Evolutionary conservation across 371 early-diverging fungal genomes (phyloP), one percentile per base, ranked within the genome.

Genomic region (Batrachochytrium dendrobatidis): DNA sequence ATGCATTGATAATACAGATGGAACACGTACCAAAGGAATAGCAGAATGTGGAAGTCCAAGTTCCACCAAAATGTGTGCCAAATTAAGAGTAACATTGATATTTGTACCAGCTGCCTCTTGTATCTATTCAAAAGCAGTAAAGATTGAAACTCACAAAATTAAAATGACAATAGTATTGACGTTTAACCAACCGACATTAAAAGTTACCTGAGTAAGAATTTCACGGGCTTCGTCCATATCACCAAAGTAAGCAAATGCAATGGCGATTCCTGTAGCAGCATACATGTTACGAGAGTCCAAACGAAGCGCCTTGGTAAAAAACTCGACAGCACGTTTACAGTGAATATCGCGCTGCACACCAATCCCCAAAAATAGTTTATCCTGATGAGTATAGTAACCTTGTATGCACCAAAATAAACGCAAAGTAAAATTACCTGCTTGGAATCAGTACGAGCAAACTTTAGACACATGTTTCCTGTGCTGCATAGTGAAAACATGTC

Each of bases 391-490:
- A 28, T 34, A 0, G 20, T 7, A 25, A 53, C 12, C 6, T 34
- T 8, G 22, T 7, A 10, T n/a, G 10, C 53, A 25, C 8, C 10
- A 10, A 17, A 22, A 12, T 7, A 8, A 15, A 53, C 12, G 15
- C n/a, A 10, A 25, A 53, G 8, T 26, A 28, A 15, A 7, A 46
- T 17, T 28, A 69, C 66, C 44, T 65, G 53, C 22, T 56, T 65
- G 1, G 63, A 59, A 24, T 74, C 74, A 28, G 30, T 49, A 29
- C 50, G 30, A 0, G 73, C 67, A 26, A 83, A 77, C 1, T 74
- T 66, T 34, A 91, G 73, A 60, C 88, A 84, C 49, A 84, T 84
- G 69, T 94, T 91, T 24, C 94, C 95, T 0, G 90, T 79, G 18
- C 85, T 80, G 57, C 86, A 76, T 32, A 93, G 82, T 0, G 92